A percentile compares a stretch with the other conserved stretches of the same genome.
Evolutionary conservation across 1,284 basidiomycete species (phyloP).

Genomic region (Clitocybe nebularis): DNA sequence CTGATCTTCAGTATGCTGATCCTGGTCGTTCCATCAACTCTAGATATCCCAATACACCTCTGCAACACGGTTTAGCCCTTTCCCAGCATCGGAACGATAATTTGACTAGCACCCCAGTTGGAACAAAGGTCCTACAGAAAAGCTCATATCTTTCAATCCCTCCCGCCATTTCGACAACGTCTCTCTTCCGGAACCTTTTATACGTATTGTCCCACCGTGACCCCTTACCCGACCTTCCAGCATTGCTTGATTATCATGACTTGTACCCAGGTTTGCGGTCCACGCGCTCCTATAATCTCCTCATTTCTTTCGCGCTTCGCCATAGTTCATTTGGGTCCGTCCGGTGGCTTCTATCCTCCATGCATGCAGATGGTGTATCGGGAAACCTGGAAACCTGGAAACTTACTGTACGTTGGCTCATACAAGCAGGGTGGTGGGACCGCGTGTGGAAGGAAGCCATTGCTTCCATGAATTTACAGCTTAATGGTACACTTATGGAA

Average conservation of each 20-base stretch:
- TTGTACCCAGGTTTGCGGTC: slow-evolving; percentile 39
- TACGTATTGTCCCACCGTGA: slow-evolving; percentile 28
- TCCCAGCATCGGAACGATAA: background rate
- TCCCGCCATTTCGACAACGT: slow-evolving; percentile 20
- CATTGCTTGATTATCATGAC: slow-evolving; percentile 48
- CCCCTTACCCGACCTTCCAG: slow-evolving; percentile 30
- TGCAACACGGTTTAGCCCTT: background rate
- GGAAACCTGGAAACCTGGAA: slow-evolving; percentile 43
- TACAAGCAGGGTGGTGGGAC: slow-evolving; percentile 45
- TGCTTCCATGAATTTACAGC: slow-evolving; percentile 3
- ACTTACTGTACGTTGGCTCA: slow-evolving; percentile 44
- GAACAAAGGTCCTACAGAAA: background rate
- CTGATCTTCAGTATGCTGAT: slow-evolving; percentile 14
- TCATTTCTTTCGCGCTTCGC: slow-evolving; percentile 44
- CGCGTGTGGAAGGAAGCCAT: slow-evolving; percentile 42
- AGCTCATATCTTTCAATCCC: slow-evolving; percentile 6
- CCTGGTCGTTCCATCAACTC: slow-evolving; percentile 8
- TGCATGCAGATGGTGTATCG: slow-evolving; percentile 34
- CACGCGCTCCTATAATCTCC: slow-evolving; percentile 49
- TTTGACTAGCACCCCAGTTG: slow-evolving; percentile 12
- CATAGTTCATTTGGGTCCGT: slow-evolving; percentile 38
- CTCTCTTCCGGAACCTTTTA: slow-evolving; percentile 45
- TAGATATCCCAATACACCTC: background rate
- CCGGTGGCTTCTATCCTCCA: slow-evolving; percentile 35
- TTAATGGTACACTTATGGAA: too few species aligned